phyloP scores from a whole-genome alignment of 352 stramenopile genomes.

The Phytophthora pluvialis region DNA sequence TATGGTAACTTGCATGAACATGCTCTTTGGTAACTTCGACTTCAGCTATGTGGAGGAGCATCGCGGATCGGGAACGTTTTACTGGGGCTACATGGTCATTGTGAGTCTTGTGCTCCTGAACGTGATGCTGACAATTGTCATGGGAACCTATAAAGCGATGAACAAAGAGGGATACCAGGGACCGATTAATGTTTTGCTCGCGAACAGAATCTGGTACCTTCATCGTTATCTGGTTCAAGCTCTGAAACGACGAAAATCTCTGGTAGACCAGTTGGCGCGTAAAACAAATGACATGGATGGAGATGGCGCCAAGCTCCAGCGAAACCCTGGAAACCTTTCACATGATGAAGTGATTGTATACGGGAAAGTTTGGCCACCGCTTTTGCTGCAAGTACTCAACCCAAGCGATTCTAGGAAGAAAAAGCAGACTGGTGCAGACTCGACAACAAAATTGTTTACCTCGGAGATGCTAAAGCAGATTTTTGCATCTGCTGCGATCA shows the following conservation, averaged over 20 bases:
- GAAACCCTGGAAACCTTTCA: neutral
- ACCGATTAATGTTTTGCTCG: slow-evolving; percentile 3
- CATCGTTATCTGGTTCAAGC: slow-evolving; percentile 6
- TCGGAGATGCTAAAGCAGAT: too few relatives aligned
- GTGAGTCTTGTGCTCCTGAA: slow-evolving; percentile 67
- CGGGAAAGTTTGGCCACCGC: slow-evolving; percentile 6
- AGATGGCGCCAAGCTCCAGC: neutral
- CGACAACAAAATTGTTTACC: neutral
- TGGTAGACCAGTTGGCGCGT: neutral
- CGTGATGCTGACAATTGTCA: slow-evolving; percentile 67
- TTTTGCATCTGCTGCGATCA: neutral
- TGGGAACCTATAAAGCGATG: slow-evolving; percentile 53
- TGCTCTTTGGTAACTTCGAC: slow-evolving; percentile 65
- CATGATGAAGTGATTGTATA: slow-evolving; percentile 11
- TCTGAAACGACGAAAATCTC: neutral
- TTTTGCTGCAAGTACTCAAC: slow-evolving; percentile 3
- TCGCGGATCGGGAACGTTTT: slow-evolving; percentile 49
- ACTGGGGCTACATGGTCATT: slow-evolving; percentile 68
- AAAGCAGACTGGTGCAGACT: too few relatives aligned
- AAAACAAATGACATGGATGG: neutral
- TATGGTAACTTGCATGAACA: slow-evolving; percentile 56
- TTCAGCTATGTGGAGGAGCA: slow-evolving; percentile 31
- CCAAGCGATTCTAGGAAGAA: neutral
- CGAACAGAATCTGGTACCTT: slow-evolving; percentile 2
- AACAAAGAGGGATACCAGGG: slow-evolving; percentile 30